phyloP scores from a whole-genome alignment of 140 eudicot species.

The Cichorium intybus region DNA sequence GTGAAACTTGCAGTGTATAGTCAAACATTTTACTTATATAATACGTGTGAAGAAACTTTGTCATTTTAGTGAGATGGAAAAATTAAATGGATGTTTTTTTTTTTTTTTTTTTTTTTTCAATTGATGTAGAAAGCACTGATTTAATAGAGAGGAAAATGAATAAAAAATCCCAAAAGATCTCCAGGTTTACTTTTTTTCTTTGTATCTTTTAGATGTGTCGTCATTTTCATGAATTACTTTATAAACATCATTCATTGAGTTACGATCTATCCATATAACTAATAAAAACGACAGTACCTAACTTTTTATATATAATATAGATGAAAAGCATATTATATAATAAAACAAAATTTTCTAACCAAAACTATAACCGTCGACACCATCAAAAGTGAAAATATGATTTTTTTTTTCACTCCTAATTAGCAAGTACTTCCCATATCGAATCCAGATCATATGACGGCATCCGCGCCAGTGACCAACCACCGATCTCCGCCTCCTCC shows the following conservation, averaged over 20 bases:
- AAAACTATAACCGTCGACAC: background rate
- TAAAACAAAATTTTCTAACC: background rate
- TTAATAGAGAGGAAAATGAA: too few relatives aligned
- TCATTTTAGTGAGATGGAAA: too few relatives aligned
- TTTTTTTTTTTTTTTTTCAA: too few relatives aligned
- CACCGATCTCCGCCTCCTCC: conserved; percentile 43
- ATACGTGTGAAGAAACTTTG: too few relatives aligned
- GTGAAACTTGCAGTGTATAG: background rate
- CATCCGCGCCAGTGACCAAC: conserved; percentile 63
- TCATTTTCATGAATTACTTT: too few relatives aligned
- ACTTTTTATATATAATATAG: background rate
- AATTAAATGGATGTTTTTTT: too few relatives aligned
- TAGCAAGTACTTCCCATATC: conserved; percentile 86
- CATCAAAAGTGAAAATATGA: background rate
- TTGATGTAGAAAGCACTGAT: too few relatives aligned
- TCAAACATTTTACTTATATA: too few relatives aligned
- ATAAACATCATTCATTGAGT: too few relatives aligned
- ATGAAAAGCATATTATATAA: background rate
- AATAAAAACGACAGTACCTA: background rate
- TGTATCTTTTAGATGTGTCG: too few relatives aligned
- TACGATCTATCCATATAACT: background rate
- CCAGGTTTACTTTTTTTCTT: too few relatives aligned
- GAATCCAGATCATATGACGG: conserved; percentile 77
- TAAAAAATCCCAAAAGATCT: too few relatives aligned
- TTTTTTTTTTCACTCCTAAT: conserved; percentile 18